phyloP scores from a whole-genome alignment of 805 yeast species.

The Candida tibetensis region DNA sequence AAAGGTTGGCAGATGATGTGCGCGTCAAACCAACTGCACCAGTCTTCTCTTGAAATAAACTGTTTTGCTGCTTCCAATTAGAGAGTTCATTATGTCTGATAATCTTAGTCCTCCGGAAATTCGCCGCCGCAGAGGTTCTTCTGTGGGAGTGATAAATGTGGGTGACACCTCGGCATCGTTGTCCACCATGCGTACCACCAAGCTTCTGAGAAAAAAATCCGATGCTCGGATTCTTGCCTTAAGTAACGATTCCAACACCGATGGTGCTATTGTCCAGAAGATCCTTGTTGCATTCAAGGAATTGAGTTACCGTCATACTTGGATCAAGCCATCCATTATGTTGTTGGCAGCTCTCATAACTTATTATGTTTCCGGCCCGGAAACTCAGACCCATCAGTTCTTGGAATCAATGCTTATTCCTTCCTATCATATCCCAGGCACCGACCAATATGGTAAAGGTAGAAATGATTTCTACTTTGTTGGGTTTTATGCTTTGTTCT shows the following conservation, averaged over 20 bases:
- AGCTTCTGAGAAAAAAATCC: constrained; percentile 35
- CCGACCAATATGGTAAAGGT: constrained; percentile 85
- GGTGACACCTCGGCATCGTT: constrained; percentile 75
- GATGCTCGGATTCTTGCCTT: constrained; percentile 32
- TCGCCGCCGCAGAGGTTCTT: constrained; percentile 52
- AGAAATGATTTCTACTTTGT: constrained; percentile 77
- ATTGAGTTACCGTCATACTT: constrained; percentile 57
- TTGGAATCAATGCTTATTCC: constrained; percentile 61
- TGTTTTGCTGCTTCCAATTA: too few species aligned
- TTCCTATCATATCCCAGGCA: constrained; percentile 60
- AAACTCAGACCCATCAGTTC: constrained; percentile 52
- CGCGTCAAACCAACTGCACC: too few species aligned
- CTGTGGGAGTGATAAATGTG: constrained; percentile 69
- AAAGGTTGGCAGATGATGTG: too few species aligned
- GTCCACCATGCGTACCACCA: constrained; percentile 59
- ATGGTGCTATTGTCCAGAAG: constrained; percentile 54
- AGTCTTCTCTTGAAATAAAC: too few species aligned
- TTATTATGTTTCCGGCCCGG: constrained; percentile 56
- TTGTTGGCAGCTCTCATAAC: constrained; percentile 39
- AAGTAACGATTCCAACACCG: constrained; percentile 30
- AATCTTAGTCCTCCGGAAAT: constrained; percentile 3
- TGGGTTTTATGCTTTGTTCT: constrained; percentile 74
- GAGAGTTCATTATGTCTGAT: constrained; percentile 5
- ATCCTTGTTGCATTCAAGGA: constrained; percentile 59
- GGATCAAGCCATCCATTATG: constrained; percentile 66